A percentile compares a stretch with the other conserved stretches of the same genome.
Evolutionary conservation across 2,329 filamentous ascomycete species (phyloP).

Genomic region (Escovopsis sp.): DNA sequence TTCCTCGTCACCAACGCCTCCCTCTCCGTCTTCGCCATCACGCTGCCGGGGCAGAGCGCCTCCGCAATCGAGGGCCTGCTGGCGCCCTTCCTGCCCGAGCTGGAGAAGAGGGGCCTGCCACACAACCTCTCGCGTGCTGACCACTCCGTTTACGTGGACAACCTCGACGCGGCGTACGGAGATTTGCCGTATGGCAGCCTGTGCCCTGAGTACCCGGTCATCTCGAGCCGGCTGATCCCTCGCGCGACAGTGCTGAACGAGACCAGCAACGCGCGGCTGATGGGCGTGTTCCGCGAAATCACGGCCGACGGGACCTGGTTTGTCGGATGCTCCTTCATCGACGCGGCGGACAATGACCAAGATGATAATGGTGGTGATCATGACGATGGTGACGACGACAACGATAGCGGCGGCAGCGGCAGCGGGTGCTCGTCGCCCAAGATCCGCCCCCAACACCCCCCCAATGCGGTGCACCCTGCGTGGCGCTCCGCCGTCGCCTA

Average conservation of each 20-base stretch:
- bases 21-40: background rate
- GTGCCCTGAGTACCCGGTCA: background rate
- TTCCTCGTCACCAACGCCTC: too few relatives aligned
- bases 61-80: background rate
- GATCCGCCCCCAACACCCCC: background rate
- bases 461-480: constrained; percentile 11
- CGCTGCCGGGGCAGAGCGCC: background rate
- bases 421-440: background rate
- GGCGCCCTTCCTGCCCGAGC: background rate
- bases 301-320: background rate
- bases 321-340: background rate
- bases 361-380: too few relatives aligned
- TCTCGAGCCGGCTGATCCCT: background rate
- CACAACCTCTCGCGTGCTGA: background rate
- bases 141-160: background rate
- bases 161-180: background rate
- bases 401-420: background rate
- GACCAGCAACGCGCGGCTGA: background rate
- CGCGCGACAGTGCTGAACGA: background rate
- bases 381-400: too few relatives aligned
- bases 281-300: background rate
- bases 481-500: constrained; percentile 9
- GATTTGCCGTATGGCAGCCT: background rate
- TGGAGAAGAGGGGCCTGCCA: background rate
- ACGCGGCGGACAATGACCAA: too few relatives aligned